phyloP scores from a whole-genome alignment of 495 filamentous ascomycete genomes.

The Annulohypoxylon bovei region DNA sequence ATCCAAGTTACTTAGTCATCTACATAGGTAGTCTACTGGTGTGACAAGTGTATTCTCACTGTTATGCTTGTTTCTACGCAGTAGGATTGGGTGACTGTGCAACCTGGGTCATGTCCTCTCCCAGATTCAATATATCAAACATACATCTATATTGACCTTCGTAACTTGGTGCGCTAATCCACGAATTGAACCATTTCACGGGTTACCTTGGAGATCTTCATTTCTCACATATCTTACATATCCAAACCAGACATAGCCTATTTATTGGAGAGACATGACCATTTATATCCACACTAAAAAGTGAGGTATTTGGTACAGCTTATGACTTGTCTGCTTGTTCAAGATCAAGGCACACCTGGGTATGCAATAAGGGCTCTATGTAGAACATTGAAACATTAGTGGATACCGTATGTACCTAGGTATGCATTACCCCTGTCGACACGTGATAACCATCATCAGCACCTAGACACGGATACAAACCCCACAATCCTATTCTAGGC shows the following conservation, averaged over 20 bases:
- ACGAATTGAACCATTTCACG: neutral
- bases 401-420: neutral
- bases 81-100: neutral
- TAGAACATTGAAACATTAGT: neutral
- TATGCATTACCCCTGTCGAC: slow-evolving; percentile 7
- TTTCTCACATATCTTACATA: neutral
- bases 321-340: neutral
- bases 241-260: neutral
- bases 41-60: no score
- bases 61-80: neutral
- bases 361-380: neutral
- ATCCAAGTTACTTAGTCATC: neutral
- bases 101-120: neutral
- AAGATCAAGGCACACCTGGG: neutral
- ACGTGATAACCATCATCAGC: slow-evolving; percentile 43
- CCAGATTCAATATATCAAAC: neutral
- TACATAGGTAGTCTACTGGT: no score
- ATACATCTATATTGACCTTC: neutral
- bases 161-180: neutral
- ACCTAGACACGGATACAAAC: slow-evolving; percentile 9
- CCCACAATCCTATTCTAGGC: slow-evolving; percentile 30
- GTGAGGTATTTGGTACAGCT: neutral
- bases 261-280: neutral
- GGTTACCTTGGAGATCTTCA: neutral
- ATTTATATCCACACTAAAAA: slow-evolving; percentile 1